phyloP scores from a whole-genome alignment of 345 rosid genomes.

The Salix purpurea region DNA sequence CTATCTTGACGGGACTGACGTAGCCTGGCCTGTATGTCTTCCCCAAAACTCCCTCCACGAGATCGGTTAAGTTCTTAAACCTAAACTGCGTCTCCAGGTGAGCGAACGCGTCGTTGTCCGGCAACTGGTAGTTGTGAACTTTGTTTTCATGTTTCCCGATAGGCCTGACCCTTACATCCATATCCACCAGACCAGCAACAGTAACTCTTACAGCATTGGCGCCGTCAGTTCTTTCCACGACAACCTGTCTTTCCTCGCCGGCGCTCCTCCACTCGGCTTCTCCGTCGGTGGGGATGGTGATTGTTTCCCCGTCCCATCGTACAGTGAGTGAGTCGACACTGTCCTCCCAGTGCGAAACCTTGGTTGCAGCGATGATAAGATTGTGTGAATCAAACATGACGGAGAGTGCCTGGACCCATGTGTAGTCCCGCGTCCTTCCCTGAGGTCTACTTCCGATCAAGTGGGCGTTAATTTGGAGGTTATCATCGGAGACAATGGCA shows the following conservation, averaged over 20 bases:
- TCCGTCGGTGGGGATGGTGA: slow-evolving; percentile 35
- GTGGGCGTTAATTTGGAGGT: slow-evolving; percentile 67
- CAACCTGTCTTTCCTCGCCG: slow-evolving; percentile 24
- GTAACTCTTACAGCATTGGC: neutral
- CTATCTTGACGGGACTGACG: slow-evolving; percentile 60
- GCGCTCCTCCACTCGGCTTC: slow-evolving; percentile 45
- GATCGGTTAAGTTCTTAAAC: slow-evolving; percentile 47
- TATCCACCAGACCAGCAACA: slow-evolving; percentile 37
- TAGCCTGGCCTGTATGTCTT: slow-evolving; percentile 65
- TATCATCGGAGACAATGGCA: slow-evolving; percentile 56
- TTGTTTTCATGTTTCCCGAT: slow-evolving; percentile 61
- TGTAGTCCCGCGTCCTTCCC: slow-evolving; percentile 58
- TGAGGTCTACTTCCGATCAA: slow-evolving; percentile 57
- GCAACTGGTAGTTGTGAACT: slow-evolving; percentile 69
- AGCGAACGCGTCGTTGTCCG: slow-evolving; percentile 56
- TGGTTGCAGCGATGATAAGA: slow-evolving; percentile 52
- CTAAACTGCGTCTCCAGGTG: slow-evolving; percentile 80
- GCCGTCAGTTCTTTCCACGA: slow-evolving; percentile 12
- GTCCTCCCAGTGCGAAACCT: slow-evolving; percentile 44
- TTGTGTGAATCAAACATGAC: slow-evolving; percentile 52
- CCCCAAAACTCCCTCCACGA: slow-evolving; percentile 73
- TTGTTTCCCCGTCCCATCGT: slow-evolving; percentile 37
- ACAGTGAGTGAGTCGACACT: slow-evolving; percentile 42
- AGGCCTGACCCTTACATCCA: slow-evolving; percentile 52
- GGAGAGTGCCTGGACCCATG: slow-evolving; percentile 70